Conservation (phyloP, 192 early-diverging fungal genomes). For the Chytriomyces hyalinus region DNA sequence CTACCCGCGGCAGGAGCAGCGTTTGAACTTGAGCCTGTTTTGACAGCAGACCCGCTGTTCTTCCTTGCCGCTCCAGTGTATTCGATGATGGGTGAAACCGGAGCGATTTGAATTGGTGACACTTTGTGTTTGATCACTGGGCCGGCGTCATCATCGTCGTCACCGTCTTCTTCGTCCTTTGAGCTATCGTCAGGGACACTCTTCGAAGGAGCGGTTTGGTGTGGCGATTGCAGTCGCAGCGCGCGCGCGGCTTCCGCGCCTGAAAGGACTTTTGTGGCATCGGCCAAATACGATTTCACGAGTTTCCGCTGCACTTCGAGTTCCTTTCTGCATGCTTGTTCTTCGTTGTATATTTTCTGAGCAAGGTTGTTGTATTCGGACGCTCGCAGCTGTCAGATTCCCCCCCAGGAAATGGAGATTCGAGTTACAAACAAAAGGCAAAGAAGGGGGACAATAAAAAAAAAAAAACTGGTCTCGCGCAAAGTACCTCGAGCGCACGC, state of each 20-base stretch:
- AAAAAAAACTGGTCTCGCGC: not conserved
- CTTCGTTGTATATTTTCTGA: constrained; percentile 43
- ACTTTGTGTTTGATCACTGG: constrained; percentile 3
- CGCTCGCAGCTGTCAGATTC: constrained; percentile 35
- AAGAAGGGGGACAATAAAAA: not conserved
- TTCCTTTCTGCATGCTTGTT: constrained; percentile 43
- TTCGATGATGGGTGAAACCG: not conserved
- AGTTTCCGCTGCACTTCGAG: constrained; percentile 23
- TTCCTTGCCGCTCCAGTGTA: too few relatives aligned
- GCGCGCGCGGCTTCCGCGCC: too few relatives aligned
- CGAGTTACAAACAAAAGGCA: not conserved
- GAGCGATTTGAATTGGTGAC: not conserved
- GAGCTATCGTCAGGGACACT: not conserved
- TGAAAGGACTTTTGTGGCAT: not conserved
- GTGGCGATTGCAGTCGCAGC: too few relatives aligned
- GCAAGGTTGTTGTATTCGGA: constrained; percentile 45
- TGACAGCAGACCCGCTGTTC: too few relatives aligned
- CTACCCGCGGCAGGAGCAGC: too few relatives aligned
- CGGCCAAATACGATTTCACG: constrained; percentile 22
- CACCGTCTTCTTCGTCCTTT: not conserved
- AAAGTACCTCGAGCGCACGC: not conserved
- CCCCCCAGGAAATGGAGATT: not conserved
- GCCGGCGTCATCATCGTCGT: not conserved
- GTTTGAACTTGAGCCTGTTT: too few relatives aligned
- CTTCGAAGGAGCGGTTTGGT: not conserved